Percentiles rank a stretch among this genome's conserved stretches.
Conservation (phyloP, 2,329 filamentous ascomycete species). For the Xylariaceae sp. region DNA sequence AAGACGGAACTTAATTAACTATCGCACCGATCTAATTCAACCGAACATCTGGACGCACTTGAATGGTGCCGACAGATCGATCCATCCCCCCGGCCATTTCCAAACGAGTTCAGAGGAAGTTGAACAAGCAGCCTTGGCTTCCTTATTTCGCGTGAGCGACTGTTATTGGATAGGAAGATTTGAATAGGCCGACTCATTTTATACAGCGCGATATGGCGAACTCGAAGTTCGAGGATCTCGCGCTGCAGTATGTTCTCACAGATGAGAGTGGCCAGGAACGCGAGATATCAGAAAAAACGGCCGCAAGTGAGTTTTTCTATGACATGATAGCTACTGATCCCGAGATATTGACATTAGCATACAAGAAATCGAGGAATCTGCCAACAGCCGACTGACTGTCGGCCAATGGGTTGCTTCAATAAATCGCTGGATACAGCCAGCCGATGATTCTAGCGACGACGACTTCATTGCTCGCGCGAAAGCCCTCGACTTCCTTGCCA, state of each 20-base stretch:
- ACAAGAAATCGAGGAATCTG: constrained; percentile 50
- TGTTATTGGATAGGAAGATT: background rate
- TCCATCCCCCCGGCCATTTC: too few species aligned
- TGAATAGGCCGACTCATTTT: background rate
- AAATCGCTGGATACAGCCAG: constrained; percentile 55
- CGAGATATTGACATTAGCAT: constrained; percentile 11
- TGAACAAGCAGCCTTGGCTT: too few species aligned
- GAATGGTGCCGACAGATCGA: too few species aligned
- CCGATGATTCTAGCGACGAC: constrained; percentile 44
- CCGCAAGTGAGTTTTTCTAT: constrained; percentile 40
- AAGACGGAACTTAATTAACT: background rate
- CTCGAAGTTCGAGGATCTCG: constrained; percentile 51
- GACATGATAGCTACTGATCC: too few species aligned
- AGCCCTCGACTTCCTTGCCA: constrained; percentile 60
- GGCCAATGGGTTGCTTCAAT: constrained; percentile 60
- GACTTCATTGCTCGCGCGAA: constrained; percentile 57
- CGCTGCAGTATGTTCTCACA: constrained; percentile 57
- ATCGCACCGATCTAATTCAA: too few species aligned
- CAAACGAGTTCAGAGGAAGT: too few species aligned
- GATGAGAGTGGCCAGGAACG: constrained; percentile 48
- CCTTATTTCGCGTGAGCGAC: background rate
- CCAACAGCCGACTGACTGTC: constrained; percentile 49
- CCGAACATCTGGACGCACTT: too few species aligned
- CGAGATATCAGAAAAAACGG: constrained; percentile 49
- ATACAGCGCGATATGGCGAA: constrained; percentile 46